Conservation (phyloP, 2,329 filamentous ascomycete species). For the Fusarium metavorans region DNA sequence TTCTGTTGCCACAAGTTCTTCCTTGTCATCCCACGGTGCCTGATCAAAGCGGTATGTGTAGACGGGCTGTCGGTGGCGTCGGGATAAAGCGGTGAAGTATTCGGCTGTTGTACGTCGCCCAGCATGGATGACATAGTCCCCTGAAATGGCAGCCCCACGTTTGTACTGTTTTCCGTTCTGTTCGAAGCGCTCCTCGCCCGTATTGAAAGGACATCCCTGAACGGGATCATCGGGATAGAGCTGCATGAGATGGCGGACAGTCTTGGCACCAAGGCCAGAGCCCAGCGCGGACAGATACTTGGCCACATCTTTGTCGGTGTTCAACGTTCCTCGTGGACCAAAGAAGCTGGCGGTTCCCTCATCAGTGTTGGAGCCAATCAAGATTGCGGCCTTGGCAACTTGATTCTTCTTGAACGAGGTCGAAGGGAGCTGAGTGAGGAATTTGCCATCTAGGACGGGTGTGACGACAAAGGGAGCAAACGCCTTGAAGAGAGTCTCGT, state of each 20-base stretch:
- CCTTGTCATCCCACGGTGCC: neutral
- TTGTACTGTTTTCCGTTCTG: neutral
- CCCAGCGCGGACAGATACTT: neutral
- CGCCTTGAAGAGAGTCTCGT: neutral
- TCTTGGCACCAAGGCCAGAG: neutral
- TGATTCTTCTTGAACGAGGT: neutral
- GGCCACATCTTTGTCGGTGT: neutral
- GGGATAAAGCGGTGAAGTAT: neutral
- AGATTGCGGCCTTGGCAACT: neutral
- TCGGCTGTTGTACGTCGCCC: neutral
- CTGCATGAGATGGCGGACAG: neutral
- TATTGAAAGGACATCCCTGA: neutral
- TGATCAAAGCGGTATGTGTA: neutral
- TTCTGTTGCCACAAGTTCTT: neutral
- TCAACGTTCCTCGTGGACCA: neutral
- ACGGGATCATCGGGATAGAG: neutral
- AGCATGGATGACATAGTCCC: neutral
- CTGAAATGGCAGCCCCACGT: neutral
- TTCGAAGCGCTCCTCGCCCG: neutral
- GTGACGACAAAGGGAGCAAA: neutral
- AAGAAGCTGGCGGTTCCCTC: neutral
- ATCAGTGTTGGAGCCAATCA: neutral
- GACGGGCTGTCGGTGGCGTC: neutral
- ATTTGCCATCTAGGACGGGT: neutral
- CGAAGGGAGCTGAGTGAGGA: neutral